Evolutionary conservation across 768 basidiomycete genomes (phyloP), one percentile per base, ranked within the genome.

Genomic region (Stropharia rugosoannulata): DNA sequence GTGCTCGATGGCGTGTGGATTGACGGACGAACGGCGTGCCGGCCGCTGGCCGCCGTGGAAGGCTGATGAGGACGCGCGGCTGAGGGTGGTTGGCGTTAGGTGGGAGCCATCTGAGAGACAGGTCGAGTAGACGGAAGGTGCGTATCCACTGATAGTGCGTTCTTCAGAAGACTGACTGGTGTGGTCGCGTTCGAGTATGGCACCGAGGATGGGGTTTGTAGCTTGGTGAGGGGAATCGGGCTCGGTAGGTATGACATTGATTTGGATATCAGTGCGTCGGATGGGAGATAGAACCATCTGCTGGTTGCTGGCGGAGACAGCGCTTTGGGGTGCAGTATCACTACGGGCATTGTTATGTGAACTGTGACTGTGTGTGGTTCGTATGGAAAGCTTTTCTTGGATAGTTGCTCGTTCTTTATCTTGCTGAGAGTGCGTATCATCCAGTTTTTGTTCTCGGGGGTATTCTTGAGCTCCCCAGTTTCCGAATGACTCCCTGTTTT

Each of bases 121-220:
- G 6, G 52, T 49, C 13, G 37, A 49, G 40, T 58, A 58, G 13
- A 32, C 38, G 5, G 57, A 58, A 9, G 57, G 57, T 11, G 51
- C 57, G 22, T 58, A 58, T 13, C 39, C 15, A 19, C 39, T 32
- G 9, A 49, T 5, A 25, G 4, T 40, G 37, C 22, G 25, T 16
- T 46, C 44, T 29, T 9, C 29, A 2, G 27, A 27, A 10, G 45
- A 40, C 2, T 12, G 12, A 19, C 27, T 18, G 13, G 18, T 18
- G 10, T n/a, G 10, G 15, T 37, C 9, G 29, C 29, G 29, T 32
- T 32, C 29, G 9, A 32, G 29, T 32, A 32, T 10, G 29, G 29
- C 5, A 10, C 1, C 29, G 9, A 32, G 29, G 29, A 32, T 4
- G 9, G 29, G 9, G 9, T 32, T 32, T 32, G 29, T 32, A 4